Conservation (phyloP, 768 basidiomycete genomes). For the Tulasnella sp. region DNA sequence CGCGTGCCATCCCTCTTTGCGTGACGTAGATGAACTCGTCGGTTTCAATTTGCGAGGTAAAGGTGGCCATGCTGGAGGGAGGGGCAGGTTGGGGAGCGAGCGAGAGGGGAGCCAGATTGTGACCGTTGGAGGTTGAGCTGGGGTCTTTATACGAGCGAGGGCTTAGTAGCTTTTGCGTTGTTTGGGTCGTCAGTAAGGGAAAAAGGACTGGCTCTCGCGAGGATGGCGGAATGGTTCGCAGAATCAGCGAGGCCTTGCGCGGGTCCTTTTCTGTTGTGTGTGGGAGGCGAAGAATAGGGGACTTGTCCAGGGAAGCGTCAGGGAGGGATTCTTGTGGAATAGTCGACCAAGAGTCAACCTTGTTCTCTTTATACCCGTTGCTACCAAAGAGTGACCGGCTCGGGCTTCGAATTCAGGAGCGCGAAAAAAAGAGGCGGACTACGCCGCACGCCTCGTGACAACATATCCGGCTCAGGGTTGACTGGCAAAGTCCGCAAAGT, state of each 20-base stretch:
- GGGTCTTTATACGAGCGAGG: not conserved
- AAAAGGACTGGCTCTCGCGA: constrained; percentile 2
- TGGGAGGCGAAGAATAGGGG: constrained; percentile 1
- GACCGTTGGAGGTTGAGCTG: not conserved
- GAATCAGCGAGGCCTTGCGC: constrained; percentile 10
- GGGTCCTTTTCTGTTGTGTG: not conserved
- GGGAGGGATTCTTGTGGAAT: constrained; percentile 11
- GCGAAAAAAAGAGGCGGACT: constrained; percentile 8
- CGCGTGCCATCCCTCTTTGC: constrained; percentile 30
- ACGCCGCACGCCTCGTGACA: constrained; percentile 8
- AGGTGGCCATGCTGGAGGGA: constrained; percentile 12
- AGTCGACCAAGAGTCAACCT: constrained; percentile 17
- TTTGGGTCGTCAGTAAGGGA: not conserved
- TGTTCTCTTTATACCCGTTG: constrained; percentile 26
- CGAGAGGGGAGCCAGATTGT: not conserved
- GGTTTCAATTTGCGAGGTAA: not conserved
- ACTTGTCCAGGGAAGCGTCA: not conserved
- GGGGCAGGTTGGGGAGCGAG: not conserved
- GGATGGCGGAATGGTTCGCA: constrained; percentile 22
- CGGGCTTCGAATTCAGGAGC: constrained; percentile 19
- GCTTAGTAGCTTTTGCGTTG: not conserved
- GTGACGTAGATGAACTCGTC: constrained; percentile 31
- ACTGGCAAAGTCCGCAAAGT: constrained; percentile 14
- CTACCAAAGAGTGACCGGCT: not conserved
- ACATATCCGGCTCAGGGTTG: constrained; percentile 16